Evolutionary conservation across 441 rosid genomes (phyloP).

Genomic region (Adansonia grandidieri): DNA sequence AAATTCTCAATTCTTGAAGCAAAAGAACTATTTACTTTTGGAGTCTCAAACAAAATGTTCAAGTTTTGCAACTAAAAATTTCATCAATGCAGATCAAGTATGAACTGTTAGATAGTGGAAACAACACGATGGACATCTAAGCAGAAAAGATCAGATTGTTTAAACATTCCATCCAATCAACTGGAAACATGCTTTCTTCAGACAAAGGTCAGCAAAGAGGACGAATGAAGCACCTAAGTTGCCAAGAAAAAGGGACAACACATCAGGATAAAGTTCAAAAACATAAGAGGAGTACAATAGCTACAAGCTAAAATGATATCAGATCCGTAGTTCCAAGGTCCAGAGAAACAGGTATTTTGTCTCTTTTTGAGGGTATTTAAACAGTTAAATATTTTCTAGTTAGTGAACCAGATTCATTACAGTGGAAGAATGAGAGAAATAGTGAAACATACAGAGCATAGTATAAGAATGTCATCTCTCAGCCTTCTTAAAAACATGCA

Average conservation of each 20-base stretch:
- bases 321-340: constrained; percentile 9
- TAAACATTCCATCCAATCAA: constrained; percentile 8
- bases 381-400: neutral
- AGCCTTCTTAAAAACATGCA: constrained; percentile 8
- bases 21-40: constrained; percentile 4
- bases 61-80: neutral
- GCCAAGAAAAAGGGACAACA: neutral
- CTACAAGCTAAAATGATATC: constrained; percentile 5
- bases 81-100: neutral
- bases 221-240: neutral
- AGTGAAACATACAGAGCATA: constrained; percentile 15
- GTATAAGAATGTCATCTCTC: constrained; percentile 9
- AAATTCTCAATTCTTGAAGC: constrained; percentile 13
- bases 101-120: neutral
- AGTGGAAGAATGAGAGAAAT: neutral
- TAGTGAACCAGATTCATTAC: constrained; percentile 14
- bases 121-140: constrained; percentile 13
- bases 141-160: neutral
- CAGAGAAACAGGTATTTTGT: neutral
- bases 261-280: constrained; percentile 10
- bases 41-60: neutral
- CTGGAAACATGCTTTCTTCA: neutral
- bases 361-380: neutral
- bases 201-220: constrained; percentile 6
- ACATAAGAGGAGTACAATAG: neutral